Base-by-base conservation (phyloP, 1,284 basidiomycete species). In the Ceratobasidium sp. region DNA sequence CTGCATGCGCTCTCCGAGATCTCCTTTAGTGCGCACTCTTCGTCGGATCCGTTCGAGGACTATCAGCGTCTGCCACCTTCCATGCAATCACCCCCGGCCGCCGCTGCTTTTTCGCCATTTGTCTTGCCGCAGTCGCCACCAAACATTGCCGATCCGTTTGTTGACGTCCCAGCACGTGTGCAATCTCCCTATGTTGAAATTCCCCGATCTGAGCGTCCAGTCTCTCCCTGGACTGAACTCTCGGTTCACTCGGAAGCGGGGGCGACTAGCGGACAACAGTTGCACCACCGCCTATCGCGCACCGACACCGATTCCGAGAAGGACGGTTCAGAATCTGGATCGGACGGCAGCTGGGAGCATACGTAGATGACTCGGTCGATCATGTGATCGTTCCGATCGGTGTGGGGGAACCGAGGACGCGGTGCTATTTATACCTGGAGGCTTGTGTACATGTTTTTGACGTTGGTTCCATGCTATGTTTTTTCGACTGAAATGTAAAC, bases 291-390 rank as follows among this genome's bases (percentile, higher is more conserved):
- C 8, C 32, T 68, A 15, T 68, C 65, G 17, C 52, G 65, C 2
- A 68, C 65, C 22, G 65, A 68, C 29, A 45, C 65, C 32, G 65
- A 68, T 27, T 68, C 65, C 25, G 65, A 68, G 32, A 53, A 68
- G 27, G 52, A 53, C 20, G 52, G 29, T 2, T 68, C 65, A 31
- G 65, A 68, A 27, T 54, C 65, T 5, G 65, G 65, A 10, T 68
- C 65, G 25, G 65, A 68, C 27, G 65, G 42, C 13, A 68, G 65
- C 65, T 68, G 65, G 65, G 65, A 68, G 20, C 65, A 52, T 22
- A 65, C 62, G 13, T 65, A 54, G n/a, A 22, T 17, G 25, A n/a
- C 12, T 49, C n/a, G n/a, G n/a, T n/a, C n/a, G n/a, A n/a, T n/a
- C n/a, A n/a, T n/a, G n/a, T n/a, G n/a, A n/a, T n/a, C n/a, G n/a